Percentiles rank a stretch among this genome's conserved stretches.
phyloP scores from a whole-genome alignment of 768 basidiomycete genomes.

The Suillus variegatus region DNA sequence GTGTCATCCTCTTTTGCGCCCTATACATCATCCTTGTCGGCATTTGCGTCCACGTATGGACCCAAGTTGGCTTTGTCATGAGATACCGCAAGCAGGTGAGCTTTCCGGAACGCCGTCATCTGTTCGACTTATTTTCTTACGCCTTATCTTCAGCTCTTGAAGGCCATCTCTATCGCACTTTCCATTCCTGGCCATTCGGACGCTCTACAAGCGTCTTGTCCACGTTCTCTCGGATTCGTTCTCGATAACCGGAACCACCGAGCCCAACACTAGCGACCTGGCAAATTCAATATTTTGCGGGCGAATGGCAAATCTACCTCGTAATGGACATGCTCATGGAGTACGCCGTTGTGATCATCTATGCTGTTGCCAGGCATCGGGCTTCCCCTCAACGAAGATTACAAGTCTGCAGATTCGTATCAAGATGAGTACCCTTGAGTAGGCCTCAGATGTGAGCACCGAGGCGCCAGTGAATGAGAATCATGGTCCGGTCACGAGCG shows the following conservation, averaged over 20 bases:
- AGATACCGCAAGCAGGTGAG: conserved; percentile 33
- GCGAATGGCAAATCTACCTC: conserved; percentile 54
- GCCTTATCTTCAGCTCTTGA: conserved; percentile 48
- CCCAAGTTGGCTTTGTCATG: conserved; percentile 42
- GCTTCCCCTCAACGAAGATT: conserved; percentile 22
- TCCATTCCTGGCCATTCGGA: conserved; percentile 55
- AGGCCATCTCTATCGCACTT: conserved; percentile 57
- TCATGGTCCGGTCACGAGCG: background rate
- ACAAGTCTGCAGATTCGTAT: conserved; percentile 15
- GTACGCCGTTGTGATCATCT: conserved; percentile 47
- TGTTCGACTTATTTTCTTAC: conserved; percentile 13
- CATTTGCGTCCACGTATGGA: conserved; percentile 51
- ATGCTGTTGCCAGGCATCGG: conserved; percentile 23
- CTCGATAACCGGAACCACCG: conserved; percentile 31
- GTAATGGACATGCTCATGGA: conserved; percentile 59
- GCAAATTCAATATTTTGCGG: conserved; percentile 52
- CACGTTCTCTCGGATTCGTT: conserved; percentile 48
- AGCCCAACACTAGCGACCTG: conserved; percentile 28
- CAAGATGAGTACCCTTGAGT: conserved; percentile 28
- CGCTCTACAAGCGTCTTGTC: conserved; percentile 49
- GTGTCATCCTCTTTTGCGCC: conserved; percentile 34
- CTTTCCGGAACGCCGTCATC: conserved; percentile 16
- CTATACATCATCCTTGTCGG: conserved; percentile 46
- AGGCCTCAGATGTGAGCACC: conserved; percentile 20
- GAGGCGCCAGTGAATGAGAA: background rate